Evolutionary conservation across 768 basidiomycete species (phyloP), one percentile per base, ranked within the genome.

Genomic region (Favolaschia claudopus): DNA sequence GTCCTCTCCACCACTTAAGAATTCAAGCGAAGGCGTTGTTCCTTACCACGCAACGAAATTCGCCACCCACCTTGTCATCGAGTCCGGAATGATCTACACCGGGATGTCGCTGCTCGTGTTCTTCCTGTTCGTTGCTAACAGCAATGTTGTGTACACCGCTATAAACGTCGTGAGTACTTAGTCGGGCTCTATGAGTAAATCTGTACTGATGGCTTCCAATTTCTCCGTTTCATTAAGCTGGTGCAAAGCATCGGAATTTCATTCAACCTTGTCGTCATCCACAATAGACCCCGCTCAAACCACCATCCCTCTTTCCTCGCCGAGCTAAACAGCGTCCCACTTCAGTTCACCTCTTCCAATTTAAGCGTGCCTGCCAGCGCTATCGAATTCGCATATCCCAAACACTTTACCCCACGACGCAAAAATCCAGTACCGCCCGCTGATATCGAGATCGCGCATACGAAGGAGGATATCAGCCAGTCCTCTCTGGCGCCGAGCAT

Each of bases 321-420:
- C 22, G 19, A 42, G 3, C 17, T 55, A 20, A 57, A 54, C 29
- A 34, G 19, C 36, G 43, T 40, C 24, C 57, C 57, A 1, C 62
- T 58, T 10, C 52, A 54, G 8, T 51, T 55, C 36, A 29, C 39
- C 9, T 53, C 49, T 5, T 53, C 55, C 17, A 53, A 33, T 19
- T 14, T 49, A 38, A 58, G 57, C 24, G 27, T 39, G 24, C 42
- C 52, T 27, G 57, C 42, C 36, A 63, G 62, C 33, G 57, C 56
- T 27, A 63, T 63, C 43, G 62, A 63, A 36, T 63, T 63, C 19
- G 62, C 62, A n/a, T 63, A 45, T 25, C 62, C 62, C 2, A 54
- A 49, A 34, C 15, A 49, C 5, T 63, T 51, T 27, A 58, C 15
- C 28, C 57, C 57, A 7, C 62, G 62, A 24, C 56, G 62, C 20